Base-by-base conservation (phyloP, 108 stramenopile species). In the Cyclostephanos invisitatus region DNA sequence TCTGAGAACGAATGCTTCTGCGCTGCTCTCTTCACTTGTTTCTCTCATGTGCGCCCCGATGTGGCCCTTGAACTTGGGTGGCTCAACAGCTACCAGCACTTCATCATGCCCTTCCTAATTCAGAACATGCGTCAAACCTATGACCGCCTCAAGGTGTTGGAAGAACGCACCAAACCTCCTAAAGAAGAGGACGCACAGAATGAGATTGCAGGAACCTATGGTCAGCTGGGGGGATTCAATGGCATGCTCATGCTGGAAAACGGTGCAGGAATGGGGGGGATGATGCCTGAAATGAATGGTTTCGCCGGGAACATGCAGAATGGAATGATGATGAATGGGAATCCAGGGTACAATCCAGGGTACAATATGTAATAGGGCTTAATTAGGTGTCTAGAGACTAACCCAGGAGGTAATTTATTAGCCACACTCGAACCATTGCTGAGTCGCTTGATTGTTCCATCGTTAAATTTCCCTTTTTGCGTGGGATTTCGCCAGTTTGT, bases 1-100 rank as follows among this genome's bases (percentile, higher is more conserved):
- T 91, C 89, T 44, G 99, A 99, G 85, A 95, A 96, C 71, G 98
- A 97, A 83, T 98, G 96, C 91, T 99, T 99, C 84, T 84, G 94
- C 73, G 98, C 98, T 49, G 79, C 85, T 18, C 85, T 99, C 42
- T 99, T 94, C 92, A 98, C 97, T 29, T 98, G 97, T 88, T 99
- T 96, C 85, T 68, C 91, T 51, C 95, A 98, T 66, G 84, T 99
- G 70, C 87, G 91, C 47, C 98, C 99, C 7, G 99, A 99, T 83
- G 87, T 98, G 37, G 99, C 92, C 54, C 74, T 99, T 51, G 99
- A 99, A 71, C 92, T 99, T 44, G 99, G 97, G 64, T 99, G 99
- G 99, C 84, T 98, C 75, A 95, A 98, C 67, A 95, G 95, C 28
- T 97, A 98, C 88, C 90, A 91, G 58, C 89, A 99, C 85, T 98